phyloP scores from a whole-genome alignment of 495 filamentous ascomycete genomes.

The Aspergillus asperescens region DNA sequence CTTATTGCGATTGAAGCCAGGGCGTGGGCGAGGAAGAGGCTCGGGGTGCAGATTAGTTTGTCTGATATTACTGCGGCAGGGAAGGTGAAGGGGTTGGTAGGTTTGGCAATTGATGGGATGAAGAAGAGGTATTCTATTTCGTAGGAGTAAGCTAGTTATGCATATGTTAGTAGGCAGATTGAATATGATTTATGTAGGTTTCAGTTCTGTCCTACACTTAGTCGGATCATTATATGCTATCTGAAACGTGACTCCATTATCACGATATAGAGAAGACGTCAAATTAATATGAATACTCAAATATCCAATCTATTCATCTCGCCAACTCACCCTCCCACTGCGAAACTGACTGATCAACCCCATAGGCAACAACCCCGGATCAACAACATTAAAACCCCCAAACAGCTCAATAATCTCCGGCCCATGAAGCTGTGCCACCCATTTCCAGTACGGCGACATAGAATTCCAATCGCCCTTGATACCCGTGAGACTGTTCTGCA shows the following conservation, averaged over 20 bases:
- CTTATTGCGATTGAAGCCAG: conserved; percentile 1
- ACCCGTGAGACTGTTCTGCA: not conserved
- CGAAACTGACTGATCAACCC: conserved; percentile 16
- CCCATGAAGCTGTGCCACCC: conserved; percentile 15
- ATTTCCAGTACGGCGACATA: conserved; percentile 13
- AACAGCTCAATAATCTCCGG: conserved; percentile 13
- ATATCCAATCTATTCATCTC: not conserved
- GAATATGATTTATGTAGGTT: too few relatives aligned
- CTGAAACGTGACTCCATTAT: too few relatives aligned
- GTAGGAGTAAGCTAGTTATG: too few relatives aligned
- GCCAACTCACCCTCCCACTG: conserved; percentile 13
- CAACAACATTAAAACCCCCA: conserved; percentile 15
- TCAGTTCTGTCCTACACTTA: too few relatives aligned
- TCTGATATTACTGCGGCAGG: not conserved
- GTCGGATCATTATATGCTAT: too few relatives aligned
- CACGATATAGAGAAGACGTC: too few relatives aligned
- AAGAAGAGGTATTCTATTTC: not conserved
- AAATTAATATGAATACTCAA: too few relatives aligned
- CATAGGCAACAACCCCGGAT: conserved; percentile 14
- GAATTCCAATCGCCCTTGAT: not conserved
- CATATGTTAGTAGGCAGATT: too few relatives aligned
- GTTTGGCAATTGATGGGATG: not conserved
- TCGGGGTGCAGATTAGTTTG: conserved; percentile 1
- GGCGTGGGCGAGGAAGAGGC: conserved; percentile 2
- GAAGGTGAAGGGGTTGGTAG: conserved; percentile 1